Percentiles rank a stretch among this genome's conserved stretches.
Evolutionary conservation across 208 protist species (phyloP).

Genomic region (Trypanosoma rangeli): DNA sequence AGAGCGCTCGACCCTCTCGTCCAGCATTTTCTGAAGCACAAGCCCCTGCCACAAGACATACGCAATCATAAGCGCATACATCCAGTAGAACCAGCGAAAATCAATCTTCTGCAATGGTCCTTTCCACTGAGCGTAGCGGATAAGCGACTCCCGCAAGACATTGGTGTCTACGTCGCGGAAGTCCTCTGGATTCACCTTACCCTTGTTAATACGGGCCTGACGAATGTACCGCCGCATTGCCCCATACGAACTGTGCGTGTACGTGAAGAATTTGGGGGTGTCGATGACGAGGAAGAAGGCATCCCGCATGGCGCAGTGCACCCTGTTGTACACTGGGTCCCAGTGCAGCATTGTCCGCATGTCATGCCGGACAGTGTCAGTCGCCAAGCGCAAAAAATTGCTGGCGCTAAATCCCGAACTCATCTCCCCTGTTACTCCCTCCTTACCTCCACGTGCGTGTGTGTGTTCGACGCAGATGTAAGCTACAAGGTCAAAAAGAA

Average conservation of each 20-base stretch:
- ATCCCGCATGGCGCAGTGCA: slow-evolving; percentile 74
- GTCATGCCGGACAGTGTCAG: slow-evolving; percentile 47
- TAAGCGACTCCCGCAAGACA: slow-evolving; percentile 70
- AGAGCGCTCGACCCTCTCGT: slow-evolving; percentile 59
- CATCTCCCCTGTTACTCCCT: slow-evolving; percentile 25
- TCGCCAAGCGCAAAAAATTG: slow-evolving; percentile 33
- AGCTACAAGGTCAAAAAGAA: neutral
- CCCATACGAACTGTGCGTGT: slow-evolving; percentile 77
- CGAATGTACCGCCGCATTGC: slow-evolving; percentile 78
- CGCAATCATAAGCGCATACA: slow-evolving; percentile 83
- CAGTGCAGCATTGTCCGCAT: slow-evolving; percentile 44
- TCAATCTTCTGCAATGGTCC: slow-evolving; percentile 84
- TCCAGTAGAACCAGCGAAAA: slow-evolving; percentile 83
- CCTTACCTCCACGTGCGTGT: slow-evolving; percentile 2
- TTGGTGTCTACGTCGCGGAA: slow-evolving; percentile 84
- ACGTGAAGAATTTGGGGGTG: slow-evolving; percentile 65
- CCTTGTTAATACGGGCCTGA: slow-evolving; percentile 76
- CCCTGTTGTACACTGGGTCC: slow-evolving; percentile 59
- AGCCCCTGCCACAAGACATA: slow-evolving; percentile 73
- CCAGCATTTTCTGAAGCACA: slow-evolving; percentile 51
- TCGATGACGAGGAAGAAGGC: slow-evolving; percentile 66
- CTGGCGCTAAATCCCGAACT: neutral
- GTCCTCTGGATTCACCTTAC: slow-evolving; percentile 81
- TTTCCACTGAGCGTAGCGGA: slow-evolving; percentile 67
- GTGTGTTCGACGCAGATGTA: neutral